These are phyloP conservation scores for Spergularia azorica DNA, from an alignment of 179 eudicot species.

Conservation along the genomic window DNA sequence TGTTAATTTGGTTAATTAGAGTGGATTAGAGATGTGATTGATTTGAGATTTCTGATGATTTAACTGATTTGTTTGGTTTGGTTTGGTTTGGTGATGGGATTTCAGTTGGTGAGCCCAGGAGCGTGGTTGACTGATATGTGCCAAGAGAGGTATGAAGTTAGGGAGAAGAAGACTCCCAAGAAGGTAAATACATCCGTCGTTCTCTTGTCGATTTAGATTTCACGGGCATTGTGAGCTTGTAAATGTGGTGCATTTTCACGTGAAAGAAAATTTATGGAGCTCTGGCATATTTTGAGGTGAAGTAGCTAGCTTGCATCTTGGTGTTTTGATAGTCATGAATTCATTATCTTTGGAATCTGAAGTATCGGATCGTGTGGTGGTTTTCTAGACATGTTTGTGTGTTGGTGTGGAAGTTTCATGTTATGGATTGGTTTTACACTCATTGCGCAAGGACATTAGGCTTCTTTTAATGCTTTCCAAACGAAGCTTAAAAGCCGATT, in stretches of 20 bases:
- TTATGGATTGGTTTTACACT: too few species aligned
- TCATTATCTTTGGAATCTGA: neutral
- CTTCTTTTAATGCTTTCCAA: neutral
- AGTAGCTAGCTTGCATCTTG: neutral
- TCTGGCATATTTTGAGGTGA: neutral
- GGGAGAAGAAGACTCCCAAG: constrained; percentile 90
- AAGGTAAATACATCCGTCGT: constrained; percentile 46
- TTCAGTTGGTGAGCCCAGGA: constrained; percentile 92
- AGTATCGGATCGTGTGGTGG: neutral
- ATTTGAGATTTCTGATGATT: constrained; percentile 13
- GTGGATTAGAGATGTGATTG: constrained; percentile 4
- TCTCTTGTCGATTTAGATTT: neutral
- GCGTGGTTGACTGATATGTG: constrained; percentile 85
- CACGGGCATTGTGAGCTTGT: neutral
- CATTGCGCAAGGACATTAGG: too few species aligned
- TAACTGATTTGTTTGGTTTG: neutral
- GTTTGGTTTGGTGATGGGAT: neutral
- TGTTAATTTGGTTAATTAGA: neutral
- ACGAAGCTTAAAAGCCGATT: neutral
- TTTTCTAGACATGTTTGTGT: neutral
- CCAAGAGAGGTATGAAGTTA: constrained; percentile 93
- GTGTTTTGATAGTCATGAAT: neutral
- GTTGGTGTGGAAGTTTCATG: too few species aligned
- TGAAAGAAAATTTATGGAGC: neutral
- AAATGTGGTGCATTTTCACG: neutral